Percentiles rank a stretch among this genome's conserved stretches.
phyloP scores from a whole-genome alignment of 2,329 filamentous ascomycete species.

The Beauveria brongniartii region DNA sequence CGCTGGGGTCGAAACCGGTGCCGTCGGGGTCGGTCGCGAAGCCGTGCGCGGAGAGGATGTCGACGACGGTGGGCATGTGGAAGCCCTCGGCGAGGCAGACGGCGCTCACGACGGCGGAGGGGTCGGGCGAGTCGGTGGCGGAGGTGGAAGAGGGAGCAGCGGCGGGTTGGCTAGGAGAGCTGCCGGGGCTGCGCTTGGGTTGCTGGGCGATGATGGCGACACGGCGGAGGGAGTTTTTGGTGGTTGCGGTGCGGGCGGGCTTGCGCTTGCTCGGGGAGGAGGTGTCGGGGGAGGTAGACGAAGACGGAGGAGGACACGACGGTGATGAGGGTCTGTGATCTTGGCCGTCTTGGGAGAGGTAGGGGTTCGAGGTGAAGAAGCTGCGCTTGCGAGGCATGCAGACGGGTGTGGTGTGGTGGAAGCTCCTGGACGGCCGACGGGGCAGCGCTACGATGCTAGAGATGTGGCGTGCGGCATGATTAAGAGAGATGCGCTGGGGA shows the following conservation, averaged over 20 bases:
- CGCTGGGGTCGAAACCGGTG: constrained; percentile 51
- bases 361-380: constrained; percentile 60
- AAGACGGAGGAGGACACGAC: neutral
- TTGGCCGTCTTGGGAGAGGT: constrained; percentile 35
- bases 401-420: constrained; percentile 38
- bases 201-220: constrained; percentile 80
- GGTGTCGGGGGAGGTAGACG: constrained; percentile 38
- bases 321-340: constrained; percentile 15
- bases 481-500: constrained; percentile 25
- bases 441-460: constrained; percentile 18
- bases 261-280: constrained; percentile 34
- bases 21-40: constrained; percentile 55
- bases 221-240: constrained; percentile 70
- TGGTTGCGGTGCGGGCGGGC: constrained; percentile 33
- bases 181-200: constrained; percentile 27
- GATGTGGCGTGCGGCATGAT: constrained; percentile 23
- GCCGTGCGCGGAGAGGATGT: constrained; percentile 49
- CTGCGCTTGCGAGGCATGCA: constrained; percentile 45
- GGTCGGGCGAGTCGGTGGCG: constrained; percentile 23
- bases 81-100: constrained; percentile 57
- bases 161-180: neutral
- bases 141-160: constrained; percentile 14
- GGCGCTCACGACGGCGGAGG: constrained; percentile 44
- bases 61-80: constrained; percentile 52
- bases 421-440: constrained; percentile 23